phyloP scores from a whole-genome alignment of 768 basidiomycete genomes.

The Nidularia pulvinata region DNA sequence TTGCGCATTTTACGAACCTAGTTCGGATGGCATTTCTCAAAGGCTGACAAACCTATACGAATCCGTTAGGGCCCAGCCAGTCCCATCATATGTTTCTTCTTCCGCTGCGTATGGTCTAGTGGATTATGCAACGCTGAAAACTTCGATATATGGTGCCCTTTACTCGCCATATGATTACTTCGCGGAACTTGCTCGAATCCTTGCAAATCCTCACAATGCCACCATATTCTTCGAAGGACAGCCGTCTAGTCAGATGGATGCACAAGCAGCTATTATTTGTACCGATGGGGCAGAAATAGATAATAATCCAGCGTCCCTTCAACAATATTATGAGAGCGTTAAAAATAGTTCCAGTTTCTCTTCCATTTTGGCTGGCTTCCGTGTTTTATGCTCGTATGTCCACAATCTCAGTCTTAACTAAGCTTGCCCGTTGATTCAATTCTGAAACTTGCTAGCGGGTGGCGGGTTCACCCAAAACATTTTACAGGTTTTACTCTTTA shows the following conservation, averaged over 20 bases:
- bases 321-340: background rate
- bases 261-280: slow-evolving; percentile 22
- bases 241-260: slow-evolving; percentile 11
- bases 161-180: slow-evolving; percentile 33
- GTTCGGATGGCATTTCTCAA: slow-evolving; percentile 23
- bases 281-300: slow-evolving; percentile 29
- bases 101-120: slow-evolving; percentile 28
- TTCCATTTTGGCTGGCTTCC: background rate
- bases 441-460: background rate
- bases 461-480: background rate
- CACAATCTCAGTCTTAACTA: background rate
- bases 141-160: slow-evolving; percentile 24
- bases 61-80: slow-evolving; percentile 22
- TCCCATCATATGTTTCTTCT: slow-evolving; percentile 23
- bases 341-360: background rate
- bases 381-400: background rate
- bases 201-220: slow-evolving; percentile 27
- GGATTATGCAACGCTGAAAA: slow-evolving; percentile 27
- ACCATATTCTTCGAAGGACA: slow-evolving; percentile 20
- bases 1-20: slow-evolving; percentile 37
- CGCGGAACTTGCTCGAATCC: slow-evolving; percentile 25
- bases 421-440: background rate
- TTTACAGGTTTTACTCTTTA: background rate
- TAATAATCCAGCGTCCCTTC: background rate
- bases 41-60: slow-evolving; percentile 32